phyloP scores from a whole-genome alignment of 2,329 filamentous ascomycete genomes.

The Fusarium cyanostomum region DNA sequence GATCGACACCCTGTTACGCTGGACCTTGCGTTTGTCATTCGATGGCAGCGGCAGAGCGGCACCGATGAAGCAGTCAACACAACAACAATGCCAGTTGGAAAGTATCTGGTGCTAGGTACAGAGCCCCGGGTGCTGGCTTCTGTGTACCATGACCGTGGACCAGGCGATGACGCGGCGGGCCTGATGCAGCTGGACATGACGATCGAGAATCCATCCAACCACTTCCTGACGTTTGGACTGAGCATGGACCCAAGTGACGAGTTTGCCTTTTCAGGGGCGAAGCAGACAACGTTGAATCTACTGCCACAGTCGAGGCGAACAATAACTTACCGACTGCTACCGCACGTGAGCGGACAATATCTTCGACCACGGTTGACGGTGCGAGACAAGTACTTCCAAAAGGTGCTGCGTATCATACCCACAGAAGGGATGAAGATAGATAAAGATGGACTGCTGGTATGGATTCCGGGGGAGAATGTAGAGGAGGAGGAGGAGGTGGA shows the following conservation, averaged over 20 bases:
- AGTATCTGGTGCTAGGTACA: constrained; percentile 80
- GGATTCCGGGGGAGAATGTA: constrained; percentile 59
- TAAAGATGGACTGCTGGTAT: constrained; percentile 71
- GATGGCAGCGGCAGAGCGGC: constrained; percentile 72
- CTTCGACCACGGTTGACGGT: constrained; percentile 79
- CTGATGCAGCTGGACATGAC: constrained; percentile 65
- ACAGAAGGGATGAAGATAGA: constrained; percentile 76
- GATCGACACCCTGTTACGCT: constrained; percentile 80
- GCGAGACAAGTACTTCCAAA: constrained; percentile 92
- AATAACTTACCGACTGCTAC: constrained; percentile 78
- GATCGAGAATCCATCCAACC: constrained; percentile 92
- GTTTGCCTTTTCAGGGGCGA: constrained; percentile 92
- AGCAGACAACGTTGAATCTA: constrained; percentile 81
- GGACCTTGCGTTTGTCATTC: constrained; percentile 78
- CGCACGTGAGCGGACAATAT: constrained; percentile 72
- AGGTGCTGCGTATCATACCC: constrained; percentile 81
- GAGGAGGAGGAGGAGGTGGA: constrained; percentile 11
- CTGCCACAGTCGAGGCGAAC: constrained; percentile 81
- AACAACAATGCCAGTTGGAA: constrained; percentile 78
- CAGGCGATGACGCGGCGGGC: constrained; percentile 42
- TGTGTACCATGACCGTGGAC: constrained; percentile 54
- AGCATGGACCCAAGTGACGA: constrained; percentile 92
- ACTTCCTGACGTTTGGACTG: constrained; percentile 93
- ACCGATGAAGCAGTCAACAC: constrained; percentile 58
- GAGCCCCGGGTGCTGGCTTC: constrained; percentile 85